Evolutionary conservation across 2,329 filamentous ascomycete species (phyloP).

Genomic region (Calycina herbarum): DNA sequence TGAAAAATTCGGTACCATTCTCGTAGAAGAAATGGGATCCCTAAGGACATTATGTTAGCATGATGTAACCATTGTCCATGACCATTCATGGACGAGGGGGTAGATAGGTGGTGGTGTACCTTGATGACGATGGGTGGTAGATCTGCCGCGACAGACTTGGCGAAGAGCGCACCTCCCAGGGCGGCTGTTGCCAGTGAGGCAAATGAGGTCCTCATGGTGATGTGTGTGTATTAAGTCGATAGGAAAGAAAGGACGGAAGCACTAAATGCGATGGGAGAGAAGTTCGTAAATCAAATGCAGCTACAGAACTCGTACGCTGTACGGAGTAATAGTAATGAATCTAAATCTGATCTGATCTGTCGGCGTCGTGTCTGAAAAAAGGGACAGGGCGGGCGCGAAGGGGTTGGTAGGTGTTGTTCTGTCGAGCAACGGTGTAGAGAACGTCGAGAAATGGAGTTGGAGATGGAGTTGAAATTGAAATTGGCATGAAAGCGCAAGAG

Average conservation of each 20-base stretch:
- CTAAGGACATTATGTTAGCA: constrained; percentile 20
- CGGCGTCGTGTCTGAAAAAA: background rate
- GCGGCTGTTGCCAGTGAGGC: constrained; percentile 43
- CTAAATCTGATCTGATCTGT: background rate
- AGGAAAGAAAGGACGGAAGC: background rate
- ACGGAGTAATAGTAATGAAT: background rate
- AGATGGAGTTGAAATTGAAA: background rate
- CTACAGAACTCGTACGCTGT: background rate
- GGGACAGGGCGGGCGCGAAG: background rate
- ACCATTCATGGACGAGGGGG: constrained; percentile 10
- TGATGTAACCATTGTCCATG: background rate
- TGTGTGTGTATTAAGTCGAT: constrained; percentile 18
- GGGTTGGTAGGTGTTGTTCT: background rate
- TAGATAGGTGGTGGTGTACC: constrained; percentile 27
- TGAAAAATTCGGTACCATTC: constrained; percentile 79
- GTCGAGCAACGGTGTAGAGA: constrained; percentile 5
- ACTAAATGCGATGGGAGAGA: background rate
- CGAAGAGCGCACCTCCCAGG: constrained; percentile 53
- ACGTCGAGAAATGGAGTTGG: constrained; percentile 5
- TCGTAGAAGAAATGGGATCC: constrained; percentile 45
- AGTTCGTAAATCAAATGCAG: background rate
- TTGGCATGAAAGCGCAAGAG: background rate
- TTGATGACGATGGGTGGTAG: constrained; percentile 55
- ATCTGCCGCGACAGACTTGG: constrained; percentile 52
- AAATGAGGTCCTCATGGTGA: constrained; percentile 54